These are phyloP conservation scores for Talaromyces sp. DNA, from an alignment of 2,329 filamentous ascomycete species.

Conservation along the genomic window DNA sequence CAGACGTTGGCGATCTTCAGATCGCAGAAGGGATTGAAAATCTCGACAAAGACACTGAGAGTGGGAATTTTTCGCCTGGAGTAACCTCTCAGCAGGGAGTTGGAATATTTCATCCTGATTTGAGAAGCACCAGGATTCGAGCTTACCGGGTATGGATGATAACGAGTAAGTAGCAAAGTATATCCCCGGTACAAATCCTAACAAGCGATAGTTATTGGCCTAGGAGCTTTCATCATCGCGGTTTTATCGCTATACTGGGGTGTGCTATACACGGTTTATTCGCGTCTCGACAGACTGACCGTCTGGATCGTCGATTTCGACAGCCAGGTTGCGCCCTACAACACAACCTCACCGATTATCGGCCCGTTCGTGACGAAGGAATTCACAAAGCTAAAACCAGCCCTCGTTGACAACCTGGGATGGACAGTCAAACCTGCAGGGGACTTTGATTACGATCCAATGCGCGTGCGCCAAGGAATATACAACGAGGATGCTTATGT, in stretches of 20 bases:
- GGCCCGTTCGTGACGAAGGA: constrained; percentile 48
- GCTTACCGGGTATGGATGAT: constrained; percentile 7
- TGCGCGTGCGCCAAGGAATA: constrained; percentile 51
- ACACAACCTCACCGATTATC: constrained; percentile 43
- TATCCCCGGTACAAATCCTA: neutral
- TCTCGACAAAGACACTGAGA: neutral
- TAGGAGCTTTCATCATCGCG: constrained; percentile 51
- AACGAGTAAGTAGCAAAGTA: constrained; percentile 1
- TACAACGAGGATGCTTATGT: constrained; percentile 57
- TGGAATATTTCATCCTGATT: constrained; percentile 6
- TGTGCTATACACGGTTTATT: constrained; percentile 47
- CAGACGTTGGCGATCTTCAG: neutral
- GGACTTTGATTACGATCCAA: constrained; percentile 51
- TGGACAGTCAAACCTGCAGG: constrained; percentile 45
- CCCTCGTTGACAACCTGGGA: constrained; percentile 40
- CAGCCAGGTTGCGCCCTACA: constrained; percentile 48
- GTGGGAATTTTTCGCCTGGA: neutral
- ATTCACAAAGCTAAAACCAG: constrained; percentile 39
- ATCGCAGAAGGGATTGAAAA: neutral
- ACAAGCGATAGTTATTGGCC: constrained; percentile 37
- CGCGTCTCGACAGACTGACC: constrained; percentile 43
- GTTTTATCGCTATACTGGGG: constrained; percentile 59
- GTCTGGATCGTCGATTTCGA: constrained; percentile 62
- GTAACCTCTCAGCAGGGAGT: neutral
- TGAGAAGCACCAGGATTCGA: constrained; percentile 2